phyloP scores from a whole-genome alignment of 768 basidiomycete genomes.

The Filobasidium wieringae region DNA sequence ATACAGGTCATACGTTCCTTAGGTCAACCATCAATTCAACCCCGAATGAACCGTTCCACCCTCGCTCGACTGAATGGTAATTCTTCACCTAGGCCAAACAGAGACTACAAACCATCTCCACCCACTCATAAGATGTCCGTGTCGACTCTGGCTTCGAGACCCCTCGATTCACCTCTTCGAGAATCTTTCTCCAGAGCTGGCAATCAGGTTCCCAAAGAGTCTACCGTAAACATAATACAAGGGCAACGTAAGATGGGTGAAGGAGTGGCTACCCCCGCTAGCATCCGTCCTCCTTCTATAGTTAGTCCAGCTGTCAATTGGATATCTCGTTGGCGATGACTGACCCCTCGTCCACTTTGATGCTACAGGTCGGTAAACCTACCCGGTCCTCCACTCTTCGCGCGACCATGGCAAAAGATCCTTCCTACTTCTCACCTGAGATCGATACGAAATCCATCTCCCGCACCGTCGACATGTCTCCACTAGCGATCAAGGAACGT shows the following conservation, averaged over 20 bases:
- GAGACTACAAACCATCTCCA: too few species aligned
- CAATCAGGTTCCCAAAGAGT: too few species aligned
- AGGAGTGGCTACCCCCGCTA: background rate
- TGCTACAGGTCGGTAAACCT: too few species aligned
- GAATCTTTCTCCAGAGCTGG: too few species aligned
- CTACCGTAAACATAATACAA: too few species aligned
- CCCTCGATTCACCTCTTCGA: too few species aligned
- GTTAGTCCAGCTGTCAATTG: background rate
- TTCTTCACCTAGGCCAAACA: too few species aligned
- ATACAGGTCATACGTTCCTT: background rate
- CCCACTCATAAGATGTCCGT: too few species aligned
- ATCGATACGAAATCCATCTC: background rate
- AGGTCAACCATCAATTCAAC: background rate
- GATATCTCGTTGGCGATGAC: background rate
- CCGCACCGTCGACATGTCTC: background rate
- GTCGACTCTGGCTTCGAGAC: too few species aligned
- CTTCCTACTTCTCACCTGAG: background rate
- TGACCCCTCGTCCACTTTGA: background rate
- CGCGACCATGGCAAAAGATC: background rate
- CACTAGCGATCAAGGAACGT: background rate
- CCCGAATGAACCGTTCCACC: background rate
- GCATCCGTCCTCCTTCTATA: background rate
- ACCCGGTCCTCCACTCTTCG: background rate
- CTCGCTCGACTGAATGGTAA: background rate
- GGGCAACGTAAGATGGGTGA: too few species aligned